Evolutionary conservation across 2,329 filamentous ascomycete genomes (phyloP), one percentile per base, ranked within the genome.

Genomic region (Xylariaceae sp.): DNA sequence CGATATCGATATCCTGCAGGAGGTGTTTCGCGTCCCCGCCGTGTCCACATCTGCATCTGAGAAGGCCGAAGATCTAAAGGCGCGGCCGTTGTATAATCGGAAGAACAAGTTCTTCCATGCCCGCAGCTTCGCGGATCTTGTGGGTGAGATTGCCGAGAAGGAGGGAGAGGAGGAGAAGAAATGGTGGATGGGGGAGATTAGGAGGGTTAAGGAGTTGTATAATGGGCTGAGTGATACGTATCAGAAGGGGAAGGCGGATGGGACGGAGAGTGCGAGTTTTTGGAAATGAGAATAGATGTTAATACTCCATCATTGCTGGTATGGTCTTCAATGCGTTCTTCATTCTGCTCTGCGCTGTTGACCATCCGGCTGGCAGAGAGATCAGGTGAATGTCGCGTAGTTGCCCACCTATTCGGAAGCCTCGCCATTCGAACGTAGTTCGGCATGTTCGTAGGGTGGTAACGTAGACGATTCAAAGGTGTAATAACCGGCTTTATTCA

Each of bases 1-100:
- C 60, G 79, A 82, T 51, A 80, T 82, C 53, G 73, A 80, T 43
- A 82, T 82, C 47, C 57, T 82, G 42, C 67, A 79, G 60, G 66
- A 75, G 48, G 78, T 82, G 1, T 82, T 81, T 56, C 68, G 75
- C 3, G 78, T 81, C 1, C 66, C 62, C 17, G 54, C 55, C 1
- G 52, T 51, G 5, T 19, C 33, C 5, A 22, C 32, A 9, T 3
- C 3, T 70, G 71, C 32, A 9, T 3, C 3, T 70, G 71, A 77
- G 54, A 66, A 63, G 10, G 66, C 68, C 2, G 70, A 68, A 46
- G 65, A 66, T 5, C 53, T 77, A 14, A 60, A 59, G 1, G 51
- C 44, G 1, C 66, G 75, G 11, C 67, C 71, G 15, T 63, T 82
- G 43, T 82, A 82, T 50, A 82, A 82, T 49, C 68, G 71, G n/a